phyloP scores from a whole-genome alignment of 345 rosid species.

The Jatropha curcas region DNA sequence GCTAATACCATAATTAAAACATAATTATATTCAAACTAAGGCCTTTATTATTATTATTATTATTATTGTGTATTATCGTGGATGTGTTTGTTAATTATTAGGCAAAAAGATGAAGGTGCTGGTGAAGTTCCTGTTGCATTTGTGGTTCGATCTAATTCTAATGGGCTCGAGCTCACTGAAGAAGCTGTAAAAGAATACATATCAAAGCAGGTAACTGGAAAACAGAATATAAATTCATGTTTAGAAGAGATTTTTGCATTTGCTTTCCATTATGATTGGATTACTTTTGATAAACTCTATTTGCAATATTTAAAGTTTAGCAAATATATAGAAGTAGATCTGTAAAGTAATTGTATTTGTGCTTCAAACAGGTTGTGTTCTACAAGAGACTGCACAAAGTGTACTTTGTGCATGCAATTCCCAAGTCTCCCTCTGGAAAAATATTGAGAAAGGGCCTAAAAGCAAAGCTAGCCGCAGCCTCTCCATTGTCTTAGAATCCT shows the following conservation, averaged over 20 bases:
- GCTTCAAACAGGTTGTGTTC: conserved; percentile 60
- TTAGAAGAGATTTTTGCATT: too few relatives aligned
- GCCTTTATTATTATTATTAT: too few relatives aligned
- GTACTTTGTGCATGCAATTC: conserved; percentile 72
- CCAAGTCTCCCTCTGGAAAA: conserved; percentile 89
- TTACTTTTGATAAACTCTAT: too few relatives aligned
- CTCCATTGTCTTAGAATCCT: conserved; percentile 11
- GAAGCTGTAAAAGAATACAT: conserved; percentile 69
- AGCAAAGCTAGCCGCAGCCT: conserved; percentile 52
- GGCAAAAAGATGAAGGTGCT: conserved; percentile 81
- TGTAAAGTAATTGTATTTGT: too few relatives aligned
- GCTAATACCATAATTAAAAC: too few relatives aligned
- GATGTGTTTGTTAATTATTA: conserved; percentile 9
- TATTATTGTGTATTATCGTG: too few relatives aligned
- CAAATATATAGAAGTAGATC: too few relatives aligned
- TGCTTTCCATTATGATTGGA: too few relatives aligned
- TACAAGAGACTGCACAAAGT: conserved; percentile 84
- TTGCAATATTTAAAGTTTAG: too few relatives aligned
- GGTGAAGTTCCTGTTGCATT: conserved; percentile 96
- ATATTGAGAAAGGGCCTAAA: conserved; percentile 79
- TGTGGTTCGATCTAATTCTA: conserved; percentile 66
- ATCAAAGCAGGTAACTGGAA: conserved; percentile 61
- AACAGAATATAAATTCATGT: neutral
- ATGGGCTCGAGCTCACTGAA: conserved; percentile 58
- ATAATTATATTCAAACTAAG: neutral